phyloP scores from a whole-genome alignment of 257 asterid genomes.

The Rauvolfia tetraphylla region DNA sequence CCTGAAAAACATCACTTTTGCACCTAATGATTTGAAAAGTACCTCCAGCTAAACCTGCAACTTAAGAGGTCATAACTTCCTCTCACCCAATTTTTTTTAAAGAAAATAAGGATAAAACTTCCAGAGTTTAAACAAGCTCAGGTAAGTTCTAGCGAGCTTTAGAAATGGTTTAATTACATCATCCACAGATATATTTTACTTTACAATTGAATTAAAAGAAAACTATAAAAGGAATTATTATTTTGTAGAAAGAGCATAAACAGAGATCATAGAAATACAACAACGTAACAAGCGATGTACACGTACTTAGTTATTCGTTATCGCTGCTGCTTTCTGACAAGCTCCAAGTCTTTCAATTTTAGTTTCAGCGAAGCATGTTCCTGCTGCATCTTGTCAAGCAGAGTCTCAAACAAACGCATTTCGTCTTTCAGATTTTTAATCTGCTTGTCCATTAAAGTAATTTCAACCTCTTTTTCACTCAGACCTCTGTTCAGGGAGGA shows the following conservation, averaged over 20 bases:
- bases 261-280: neutral
- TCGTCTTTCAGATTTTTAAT: constrained; percentile 69
- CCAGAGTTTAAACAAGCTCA: too few species aligned
- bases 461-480: constrained; percentile 39
- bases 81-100: too few species aligned
- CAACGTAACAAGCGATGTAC: neutral
- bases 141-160: neutral
- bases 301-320: constrained; percentile 11
- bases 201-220: neutral
- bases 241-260: neutral
- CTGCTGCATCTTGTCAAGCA: constrained; percentile 62
- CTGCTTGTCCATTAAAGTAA: constrained; percentile 48
- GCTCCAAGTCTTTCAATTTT: constrained; percentile 60
- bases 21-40: too few species aligned
- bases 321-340: constrained; percentile 38
- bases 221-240: neutral
- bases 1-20: too few species aligned
- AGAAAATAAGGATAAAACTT: too few species aligned
- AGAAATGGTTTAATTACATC: neutral
- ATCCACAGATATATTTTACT: neutral
- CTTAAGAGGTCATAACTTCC: too few species aligned
- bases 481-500: constrained; percentile 24
- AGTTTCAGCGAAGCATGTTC: constrained; percentile 61
- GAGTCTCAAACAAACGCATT: constrained; percentile 60
- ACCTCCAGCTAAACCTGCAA: too few species aligned